These are phyloP conservation scores for Apostasia ramifera DNA, from an alignment of 106 monocot species.

Conservation along the genomic window DNA sequence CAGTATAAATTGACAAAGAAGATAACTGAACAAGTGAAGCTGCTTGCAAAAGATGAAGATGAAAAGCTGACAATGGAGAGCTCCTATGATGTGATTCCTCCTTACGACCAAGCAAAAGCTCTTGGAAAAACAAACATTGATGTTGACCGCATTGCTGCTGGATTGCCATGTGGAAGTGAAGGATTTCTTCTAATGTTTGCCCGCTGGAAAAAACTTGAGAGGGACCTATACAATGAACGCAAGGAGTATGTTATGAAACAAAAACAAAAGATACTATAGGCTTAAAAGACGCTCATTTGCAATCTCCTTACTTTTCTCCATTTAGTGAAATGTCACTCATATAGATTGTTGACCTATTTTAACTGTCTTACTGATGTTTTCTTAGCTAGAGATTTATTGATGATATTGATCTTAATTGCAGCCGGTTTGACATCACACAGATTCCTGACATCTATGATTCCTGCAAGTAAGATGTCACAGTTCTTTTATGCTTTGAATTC, in stretches of 20 bases:
- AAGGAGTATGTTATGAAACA: slow-evolving; percentile 59
- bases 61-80: slow-evolving; percentile 69
- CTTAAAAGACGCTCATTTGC: neutral
- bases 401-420: slow-evolving; percentile 30
- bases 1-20: slow-evolving; percentile 77
- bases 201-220: slow-evolving; percentile 97
- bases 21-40: slow-evolving; percentile 89
- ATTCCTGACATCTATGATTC: slow-evolving; percentile 99
- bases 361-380: neutral
- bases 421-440: slow-evolving; percentile 96
- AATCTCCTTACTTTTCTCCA: neutral
- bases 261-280: neutral
- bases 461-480: slow-evolving; percentile 72
- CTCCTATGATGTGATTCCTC: slow-evolving; percentile 53
- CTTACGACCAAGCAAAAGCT: slow-evolving; percentile 91
- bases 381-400: neutral
- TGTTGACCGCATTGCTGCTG: slow-evolving; percentile 92
- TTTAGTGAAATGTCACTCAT: neutral
- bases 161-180: slow-evolving; percentile 96
- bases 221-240: slow-evolving; percentile 90
- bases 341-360: neutral
- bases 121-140: slow-evolving; percentile 89
- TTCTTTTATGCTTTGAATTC: neutral
- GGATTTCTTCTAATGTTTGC: slow-evolving; percentile 98
- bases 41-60: slow-evolving; percentile 83